phyloP scores from a whole-genome alignment of 2,329 filamentous ascomycete species.

The Aspergillus neoniger region DNA sequence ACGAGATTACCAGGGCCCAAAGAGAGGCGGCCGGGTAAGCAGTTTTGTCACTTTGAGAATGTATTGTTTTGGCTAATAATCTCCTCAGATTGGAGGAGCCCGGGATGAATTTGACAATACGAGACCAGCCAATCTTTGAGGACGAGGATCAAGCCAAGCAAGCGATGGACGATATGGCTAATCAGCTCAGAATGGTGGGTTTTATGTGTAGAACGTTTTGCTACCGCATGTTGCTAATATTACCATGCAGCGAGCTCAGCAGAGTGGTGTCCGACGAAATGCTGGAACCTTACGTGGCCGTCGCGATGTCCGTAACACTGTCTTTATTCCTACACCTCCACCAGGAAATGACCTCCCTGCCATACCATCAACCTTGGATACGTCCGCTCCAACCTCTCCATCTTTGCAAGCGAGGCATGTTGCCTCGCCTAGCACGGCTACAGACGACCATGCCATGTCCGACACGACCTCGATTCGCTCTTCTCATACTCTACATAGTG shows the following conservation, averaged over 20 bases:
- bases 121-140: conserved; percentile 53
- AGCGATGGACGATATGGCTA: conserved; percentile 52
- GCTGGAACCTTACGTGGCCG: conserved; percentile 80
- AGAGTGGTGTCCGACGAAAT: conserved; percentile 62
- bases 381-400: conserved; percentile 38
- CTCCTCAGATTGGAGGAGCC: conserved; percentile 43
- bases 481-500: conserved; percentile 72
- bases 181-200: conserved; percentile 49
- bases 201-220: neutral
- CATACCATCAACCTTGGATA: conserved; percentile 29
- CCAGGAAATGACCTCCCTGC: conserved; percentile 38
- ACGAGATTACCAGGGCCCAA: conserved; percentile 48
- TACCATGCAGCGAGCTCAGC: conserved; percentile 44
- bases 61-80: conserved; percentile 19
- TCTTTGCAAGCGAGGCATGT: conserved; percentile 38
- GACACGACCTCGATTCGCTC: conserved; percentile 93
- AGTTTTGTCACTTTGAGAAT: neutral
- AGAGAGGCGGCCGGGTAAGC: conserved; percentile 46
- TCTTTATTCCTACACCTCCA: conserved; percentile 68
- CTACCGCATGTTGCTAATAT: conserved; percentile 21
- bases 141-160: conserved; percentile 52
- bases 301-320: conserved; percentile 87
- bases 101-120: conserved; percentile 50
- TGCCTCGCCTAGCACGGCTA: conserved; percentile 54
- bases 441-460: conserved; percentile 69